These are phyloP conservation scores for Botrytis fabae DNA, from an alignment of 2,329 filamentous ascomycete genomes.

Conservation along the genomic window DNA sequence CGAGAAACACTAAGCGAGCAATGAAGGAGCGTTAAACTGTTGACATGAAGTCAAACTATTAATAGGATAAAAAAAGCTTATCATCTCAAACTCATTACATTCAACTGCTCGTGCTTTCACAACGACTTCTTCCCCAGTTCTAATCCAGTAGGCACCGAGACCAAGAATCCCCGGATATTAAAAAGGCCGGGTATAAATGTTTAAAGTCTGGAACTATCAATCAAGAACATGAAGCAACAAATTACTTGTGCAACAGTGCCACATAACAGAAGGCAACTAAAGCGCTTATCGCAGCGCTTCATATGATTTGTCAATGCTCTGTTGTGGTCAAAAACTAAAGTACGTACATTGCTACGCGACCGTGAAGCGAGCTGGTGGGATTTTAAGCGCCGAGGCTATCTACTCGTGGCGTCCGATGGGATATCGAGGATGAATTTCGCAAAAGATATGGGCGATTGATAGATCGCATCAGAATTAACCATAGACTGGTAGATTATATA, in stretches of 20 bases:
- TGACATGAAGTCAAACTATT: not conserved
- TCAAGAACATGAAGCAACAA: not conserved
- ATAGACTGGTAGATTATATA: not conserved
- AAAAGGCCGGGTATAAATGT: not conserved
- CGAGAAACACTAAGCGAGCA: not conserved
- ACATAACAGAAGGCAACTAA: not conserved
- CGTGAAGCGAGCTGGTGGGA: not conserved
- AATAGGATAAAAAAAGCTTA: not conserved
- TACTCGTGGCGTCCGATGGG: not conserved
- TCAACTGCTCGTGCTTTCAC: not conserved
- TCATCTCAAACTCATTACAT: not conserved
- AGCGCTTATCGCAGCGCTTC: not conserved
- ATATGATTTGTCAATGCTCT: not conserved
- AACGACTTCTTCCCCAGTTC: not conserved
- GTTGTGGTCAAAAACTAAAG: not conserved
- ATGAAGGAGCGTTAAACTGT: not conserved
- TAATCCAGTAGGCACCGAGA: not conserved
- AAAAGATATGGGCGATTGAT: not conserved
- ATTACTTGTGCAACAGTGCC: not conserved
- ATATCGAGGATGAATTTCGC: rapidly evolving
- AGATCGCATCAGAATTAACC: no score
- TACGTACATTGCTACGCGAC: not conserved
- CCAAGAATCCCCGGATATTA: not conserved
- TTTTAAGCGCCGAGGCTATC: not conserved
- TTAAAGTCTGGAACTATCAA: not conserved